These are phyloP conservation scores for Silene uniflora DNA, from an alignment of 148 eudicot genomes.

Conservation along the genomic window DNA sequence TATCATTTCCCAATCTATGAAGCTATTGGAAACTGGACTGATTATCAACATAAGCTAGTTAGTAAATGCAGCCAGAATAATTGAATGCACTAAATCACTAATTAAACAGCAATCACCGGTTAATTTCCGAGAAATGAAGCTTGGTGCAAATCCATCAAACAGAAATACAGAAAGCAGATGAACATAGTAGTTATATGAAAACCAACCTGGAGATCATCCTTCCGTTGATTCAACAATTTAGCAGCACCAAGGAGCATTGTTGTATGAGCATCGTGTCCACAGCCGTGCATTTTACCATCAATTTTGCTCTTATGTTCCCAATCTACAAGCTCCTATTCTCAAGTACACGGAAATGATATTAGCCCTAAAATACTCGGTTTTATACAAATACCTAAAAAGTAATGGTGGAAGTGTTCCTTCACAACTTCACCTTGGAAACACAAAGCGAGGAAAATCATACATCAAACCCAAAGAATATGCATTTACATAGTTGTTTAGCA, in stretches of 20 bases:
- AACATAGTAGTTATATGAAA: neutral
- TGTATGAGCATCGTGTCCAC: constrained; percentile 93
- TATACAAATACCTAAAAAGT: neutral
- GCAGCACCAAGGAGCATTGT: constrained; percentile 96
- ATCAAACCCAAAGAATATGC: too few species aligned
- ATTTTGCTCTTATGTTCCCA: constrained; percentile 94
- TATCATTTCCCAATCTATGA: too few species aligned
- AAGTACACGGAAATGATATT: neutral
- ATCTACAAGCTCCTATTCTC: constrained; percentile 61
- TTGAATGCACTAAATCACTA: neutral
- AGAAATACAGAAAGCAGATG: neutral
- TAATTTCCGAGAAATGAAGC: neutral
- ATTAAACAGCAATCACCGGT: neutral
- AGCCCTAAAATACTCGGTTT: neutral
- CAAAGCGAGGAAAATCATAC: too few species aligned
- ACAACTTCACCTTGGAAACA: too few species aligned
- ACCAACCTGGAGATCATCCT: constrained; percentile 59
- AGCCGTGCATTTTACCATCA: constrained; percentile 83
- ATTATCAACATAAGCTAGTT: too few species aligned
- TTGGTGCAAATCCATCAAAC: neutral
- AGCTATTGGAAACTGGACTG: too few species aligned
- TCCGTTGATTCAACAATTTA: constrained; percentile 69
- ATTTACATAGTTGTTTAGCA: neutral
- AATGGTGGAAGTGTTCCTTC: too few species aligned
- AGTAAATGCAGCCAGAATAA: too few species aligned